phyloP scores from a whole-genome alignment of 371 early-diverging fungal species.

The Circinella umbellata region DNA sequence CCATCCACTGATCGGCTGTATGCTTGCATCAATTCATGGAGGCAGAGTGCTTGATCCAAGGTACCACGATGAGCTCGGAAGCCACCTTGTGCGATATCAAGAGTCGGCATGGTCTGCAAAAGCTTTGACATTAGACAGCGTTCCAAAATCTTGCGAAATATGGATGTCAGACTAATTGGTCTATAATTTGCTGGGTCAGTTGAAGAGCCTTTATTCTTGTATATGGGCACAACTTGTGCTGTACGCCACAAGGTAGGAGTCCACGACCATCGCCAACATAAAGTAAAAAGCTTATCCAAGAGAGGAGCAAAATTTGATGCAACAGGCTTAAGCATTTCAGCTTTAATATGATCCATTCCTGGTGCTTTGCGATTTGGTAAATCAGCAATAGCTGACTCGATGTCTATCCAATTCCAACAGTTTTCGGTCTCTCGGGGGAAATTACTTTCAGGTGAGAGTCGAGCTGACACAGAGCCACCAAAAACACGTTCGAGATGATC shows the following conservation, averaged over 20 bases:
- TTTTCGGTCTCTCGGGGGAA: too few species aligned
- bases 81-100: constrained; percentile 30
- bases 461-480: too few species aligned
- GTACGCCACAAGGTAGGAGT: constrained; percentile 26
- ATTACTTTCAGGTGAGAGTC: too few species aligned
- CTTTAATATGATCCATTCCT: constrained; percentile 29
- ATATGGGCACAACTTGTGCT: constrained; percentile 29
- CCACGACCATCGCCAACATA: constrained; percentile 30
- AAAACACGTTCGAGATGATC: constrained; percentile 4
- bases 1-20: background rate
- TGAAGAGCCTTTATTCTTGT: constrained; percentile 24
- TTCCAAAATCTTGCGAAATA: constrained; percentile 23
- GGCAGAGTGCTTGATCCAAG: constrained; percentile 28
- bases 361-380: constrained; percentile 22
- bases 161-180: constrained; percentile 23
- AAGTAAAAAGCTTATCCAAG: constrained; percentile 14
- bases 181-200: constrained; percentile 22
- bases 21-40: constrained; percentile 20
- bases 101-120: background rate
- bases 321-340: constrained; percentile 32
- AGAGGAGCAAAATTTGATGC: constrained; percentile 4
- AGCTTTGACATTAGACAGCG: constrained; percentile 2
- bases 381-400: background rate
- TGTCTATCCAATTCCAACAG: background rate
- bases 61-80: constrained; percentile 23